These are phyloP conservation scores for Eucalyptus urophylla DNA, from an alignment of 345 rosid genomes.

Conservation along the genomic window DNA sequence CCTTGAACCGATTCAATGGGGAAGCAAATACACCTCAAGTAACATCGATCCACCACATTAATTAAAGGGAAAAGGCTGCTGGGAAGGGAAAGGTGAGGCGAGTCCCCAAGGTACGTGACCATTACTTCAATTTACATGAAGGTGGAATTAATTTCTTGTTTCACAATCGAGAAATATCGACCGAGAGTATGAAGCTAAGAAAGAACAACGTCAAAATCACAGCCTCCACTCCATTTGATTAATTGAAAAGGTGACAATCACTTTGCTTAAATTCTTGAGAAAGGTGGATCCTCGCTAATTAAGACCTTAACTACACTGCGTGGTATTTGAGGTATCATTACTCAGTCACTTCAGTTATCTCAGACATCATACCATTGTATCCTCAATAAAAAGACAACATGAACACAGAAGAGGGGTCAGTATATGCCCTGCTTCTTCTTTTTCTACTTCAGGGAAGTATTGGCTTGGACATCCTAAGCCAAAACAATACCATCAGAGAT, in stretches of 20 bases:
- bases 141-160: not conserved
- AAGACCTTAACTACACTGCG: not conserved
- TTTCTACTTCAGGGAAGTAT: not conserved
- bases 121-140: not conserved
- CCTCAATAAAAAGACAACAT: not conserved
- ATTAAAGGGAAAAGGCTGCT: not conserved
- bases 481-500: constrained; percentile 19
- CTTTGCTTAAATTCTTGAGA: not conserved
- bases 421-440: not conserved
- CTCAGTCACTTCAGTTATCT: not conserved
- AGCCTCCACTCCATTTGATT: not conserved
- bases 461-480: constrained; percentile 8
- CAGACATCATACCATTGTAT: not conserved
- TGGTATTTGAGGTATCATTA: not conserved
- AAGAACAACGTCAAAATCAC: not conserved
- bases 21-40: not conserved
- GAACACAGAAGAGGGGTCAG: not conserved
- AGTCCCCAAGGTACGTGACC: not conserved
- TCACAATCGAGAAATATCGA: not conserved
- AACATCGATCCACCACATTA: not conserved
- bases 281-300: not conserved
- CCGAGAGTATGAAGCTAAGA: not conserved
- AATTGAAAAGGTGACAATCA: not conserved
- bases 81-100: not conserved
- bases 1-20: not conserved